Base-by-base conservation (phyloP, 192 early-diverging fungal species). In the Coemansia sp. region DNA sequence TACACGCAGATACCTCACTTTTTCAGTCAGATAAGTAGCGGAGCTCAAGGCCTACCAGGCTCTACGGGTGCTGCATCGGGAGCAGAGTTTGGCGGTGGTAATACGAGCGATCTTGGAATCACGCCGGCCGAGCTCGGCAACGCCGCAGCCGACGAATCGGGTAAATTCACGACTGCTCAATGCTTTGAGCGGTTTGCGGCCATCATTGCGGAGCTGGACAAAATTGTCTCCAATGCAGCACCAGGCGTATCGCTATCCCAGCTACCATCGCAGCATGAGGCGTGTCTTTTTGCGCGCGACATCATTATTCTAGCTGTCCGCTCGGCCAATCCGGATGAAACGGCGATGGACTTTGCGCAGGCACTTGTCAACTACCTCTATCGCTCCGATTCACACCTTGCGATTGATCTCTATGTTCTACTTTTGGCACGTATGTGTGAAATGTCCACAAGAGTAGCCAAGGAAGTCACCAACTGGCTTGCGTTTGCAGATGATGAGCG, bases 401-500 rank as follows among this genome's bases (percentile, higher is more conserved):
- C 90, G 11, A 87, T 93, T 13, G 95, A 96, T 54, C 79, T 91
- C 16, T 98, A 94, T 72, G 90, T 93, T 6, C 74, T 88, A 19
- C 71, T 98, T 4, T 82, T 99, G 63, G 91, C 91, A 63, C 85
- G 89, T 10, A 80, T 99, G 39, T 96, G 94, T 66, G 94, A 95
- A 51, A 73, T 89, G 52, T 96, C 98, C 0, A 85, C 84, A 54
- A 88, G 88, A 40, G 89, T 94, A 8, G 87, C 85, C 15, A 90
- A 90, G 61, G 94, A 98, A 72, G 91, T 98, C 32, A 91, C 87
- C 11, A 87, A 87, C 40, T 99, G 98, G 98, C 76, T 99, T 18
- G 85, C 95, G 22, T 96, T 93, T 80, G 88, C 92, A 4, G 94
- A 96, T 62, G 98, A 99, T 69, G 97, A 97, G 77, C 92, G 95